Evolutionary conservation across 2,329 filamentous ascomycete genomes (phyloP).

Genomic region (Podosphaera xanthii): DNA sequence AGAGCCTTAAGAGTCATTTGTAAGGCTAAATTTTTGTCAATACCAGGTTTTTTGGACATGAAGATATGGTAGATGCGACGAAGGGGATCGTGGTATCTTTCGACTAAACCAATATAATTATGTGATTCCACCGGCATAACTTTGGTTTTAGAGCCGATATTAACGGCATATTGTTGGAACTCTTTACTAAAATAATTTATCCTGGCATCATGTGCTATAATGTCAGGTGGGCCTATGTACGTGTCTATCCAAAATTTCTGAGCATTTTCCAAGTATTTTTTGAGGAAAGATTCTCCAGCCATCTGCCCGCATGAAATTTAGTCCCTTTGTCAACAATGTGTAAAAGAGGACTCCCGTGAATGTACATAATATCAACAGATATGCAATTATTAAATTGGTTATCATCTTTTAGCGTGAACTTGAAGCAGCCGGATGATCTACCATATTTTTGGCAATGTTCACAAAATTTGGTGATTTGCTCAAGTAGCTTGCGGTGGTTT

Average conservation of each 20-base stretch:
- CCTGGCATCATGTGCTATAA: neutral
- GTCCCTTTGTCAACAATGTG: conserved; percentile 1
- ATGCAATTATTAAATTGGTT: conserved; percentile 1
- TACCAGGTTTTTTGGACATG: too few relatives aligned
- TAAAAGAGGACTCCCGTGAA: neutral
- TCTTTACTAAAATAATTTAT: conserved; percentile 2
- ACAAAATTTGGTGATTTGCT: neutral
- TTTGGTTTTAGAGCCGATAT: too few relatives aligned
- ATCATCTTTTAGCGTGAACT: neutral
- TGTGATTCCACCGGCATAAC: too few relatives aligned
- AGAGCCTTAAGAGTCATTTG: too few relatives aligned
- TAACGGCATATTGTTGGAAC: neutral
- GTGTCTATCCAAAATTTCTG: conserved; percentile 1
- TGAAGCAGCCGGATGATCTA: neutral
- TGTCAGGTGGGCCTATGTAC: neutral
- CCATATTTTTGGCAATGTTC: neutral
- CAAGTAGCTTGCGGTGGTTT: neutral
- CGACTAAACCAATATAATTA: too few relatives aligned
- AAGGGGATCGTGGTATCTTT: too few relatives aligned
- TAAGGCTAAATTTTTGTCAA: too few relatives aligned
- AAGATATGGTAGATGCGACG: too few relatives aligned
- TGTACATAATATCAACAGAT: conserved; percentile 2
- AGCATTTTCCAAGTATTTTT: neutral
- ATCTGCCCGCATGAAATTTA: neutral
- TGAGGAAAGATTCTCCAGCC: neutral